Evolutionary conservation across 208 protist genomes (phyloP).

Genomic region (Trypanosoma platydactyli): DNA sequence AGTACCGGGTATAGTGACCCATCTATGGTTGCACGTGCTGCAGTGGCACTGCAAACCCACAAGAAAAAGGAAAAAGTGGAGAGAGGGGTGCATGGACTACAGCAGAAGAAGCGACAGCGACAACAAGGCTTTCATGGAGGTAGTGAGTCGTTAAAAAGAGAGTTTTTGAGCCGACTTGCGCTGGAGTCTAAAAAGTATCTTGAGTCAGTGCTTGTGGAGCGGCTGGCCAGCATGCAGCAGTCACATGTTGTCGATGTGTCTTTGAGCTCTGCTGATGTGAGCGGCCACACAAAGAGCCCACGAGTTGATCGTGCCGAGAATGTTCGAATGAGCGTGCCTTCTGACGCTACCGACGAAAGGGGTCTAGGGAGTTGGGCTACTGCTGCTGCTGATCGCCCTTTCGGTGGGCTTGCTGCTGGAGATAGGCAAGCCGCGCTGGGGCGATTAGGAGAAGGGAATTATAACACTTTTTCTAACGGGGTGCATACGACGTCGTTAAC

Average conservation of each 20-base stretch:
- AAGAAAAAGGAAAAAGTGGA: no score
- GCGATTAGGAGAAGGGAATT: neutral
- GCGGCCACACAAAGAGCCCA: neutral
- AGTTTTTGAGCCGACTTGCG: constrained; percentile 58
- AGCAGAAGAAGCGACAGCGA: constrained; percentile 6
- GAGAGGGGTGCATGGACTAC: no score
- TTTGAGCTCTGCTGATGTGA: neutral
- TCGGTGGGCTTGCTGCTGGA: no score
- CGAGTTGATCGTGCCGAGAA: neutral
- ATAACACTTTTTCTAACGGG: neutral
- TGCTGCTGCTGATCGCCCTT: no score
- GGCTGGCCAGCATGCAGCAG: constrained; percentile 41
- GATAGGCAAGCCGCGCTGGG: neutral
- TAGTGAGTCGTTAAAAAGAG: constrained; percentile 38
- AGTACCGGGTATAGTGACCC: constrained; percentile 65
- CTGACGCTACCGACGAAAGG: neutral
- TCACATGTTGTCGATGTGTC: neutral
- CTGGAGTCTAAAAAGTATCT: constrained; percentile 72
- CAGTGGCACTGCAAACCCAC: constrained; percentile 33
- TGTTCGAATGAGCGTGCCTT: neutral
- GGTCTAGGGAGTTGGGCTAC: no score
- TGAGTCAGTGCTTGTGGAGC: constrained; percentile 68
- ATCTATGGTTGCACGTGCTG: constrained; percentile 28
- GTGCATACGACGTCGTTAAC: neutral
- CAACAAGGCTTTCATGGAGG: constrained; percentile 15